These are phyloP conservation scores for Lizonia empirigonia DNA, from an alignment of 2,329 filamentous ascomycete species.

Conservation along the genomic window DNA sequence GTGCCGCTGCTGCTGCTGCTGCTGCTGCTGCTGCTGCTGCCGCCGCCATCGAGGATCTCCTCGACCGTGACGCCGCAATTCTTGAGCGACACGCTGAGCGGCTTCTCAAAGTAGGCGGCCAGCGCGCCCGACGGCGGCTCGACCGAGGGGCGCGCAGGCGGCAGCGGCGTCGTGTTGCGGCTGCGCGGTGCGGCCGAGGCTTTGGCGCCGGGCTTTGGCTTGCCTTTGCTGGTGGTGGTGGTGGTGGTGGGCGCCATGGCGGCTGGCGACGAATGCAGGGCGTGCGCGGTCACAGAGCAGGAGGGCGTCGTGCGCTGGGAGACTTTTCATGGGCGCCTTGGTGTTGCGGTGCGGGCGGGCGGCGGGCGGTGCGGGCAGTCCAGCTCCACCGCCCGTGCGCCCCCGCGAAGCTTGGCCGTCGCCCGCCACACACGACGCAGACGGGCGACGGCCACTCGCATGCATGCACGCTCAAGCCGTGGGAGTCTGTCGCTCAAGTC, in stretches of 20 bases:
- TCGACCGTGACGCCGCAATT: constrained; percentile 67
- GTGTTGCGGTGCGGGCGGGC: not conserved
- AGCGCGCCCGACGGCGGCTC: constrained; percentile 34
- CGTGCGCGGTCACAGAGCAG: not conserved
- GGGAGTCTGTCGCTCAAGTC: too few relatives aligned
- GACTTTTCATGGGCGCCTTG: too few relatives aligned
- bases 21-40: constrained; percentile 60
- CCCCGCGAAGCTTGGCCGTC: too few relatives aligned
- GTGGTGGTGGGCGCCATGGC: constrained; percentile 45
- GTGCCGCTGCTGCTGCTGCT: constrained; percentile 57
- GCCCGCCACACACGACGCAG: too few relatives aligned
- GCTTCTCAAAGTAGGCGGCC: constrained; percentile 69
- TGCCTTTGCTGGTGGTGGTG: constrained; percentile 53
- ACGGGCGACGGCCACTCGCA: too few relatives aligned
- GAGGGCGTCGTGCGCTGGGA: not conserved
- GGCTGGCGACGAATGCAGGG: constrained; percentile 2
- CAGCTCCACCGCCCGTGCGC: too few relatives aligned
- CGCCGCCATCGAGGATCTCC: constrained; percentile 69
- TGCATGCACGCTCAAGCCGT: too few relatives aligned
- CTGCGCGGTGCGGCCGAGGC: constrained; percentile 56
- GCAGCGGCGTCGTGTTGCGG: constrained; percentile 77
- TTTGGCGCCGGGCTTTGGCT: constrained; percentile 55
- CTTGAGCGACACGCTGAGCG: constrained; percentile 60
- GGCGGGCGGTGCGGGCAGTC: not conserved
- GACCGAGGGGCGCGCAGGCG: constrained; percentile 57